Evolutionary conservation across 2,329 filamentous ascomycete species (phyloP).

Genomic region (Teratosphaeria pseudoeucalypti): DNA sequence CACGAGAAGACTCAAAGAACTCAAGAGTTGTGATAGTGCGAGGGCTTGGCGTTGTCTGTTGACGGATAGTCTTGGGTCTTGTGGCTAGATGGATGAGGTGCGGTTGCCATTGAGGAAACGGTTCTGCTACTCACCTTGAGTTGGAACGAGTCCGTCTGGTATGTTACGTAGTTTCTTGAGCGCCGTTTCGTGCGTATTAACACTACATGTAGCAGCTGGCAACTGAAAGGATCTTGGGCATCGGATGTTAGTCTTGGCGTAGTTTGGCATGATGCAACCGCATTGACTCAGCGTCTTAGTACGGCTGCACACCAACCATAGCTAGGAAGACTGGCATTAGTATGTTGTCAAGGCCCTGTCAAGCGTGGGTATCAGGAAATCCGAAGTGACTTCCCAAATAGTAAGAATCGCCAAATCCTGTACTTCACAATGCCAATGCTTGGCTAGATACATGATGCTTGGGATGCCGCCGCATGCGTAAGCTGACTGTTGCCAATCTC

Average conservation of each 20-base stretch:
- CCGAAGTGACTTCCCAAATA: too few relatives aligned
- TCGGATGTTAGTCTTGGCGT: too few relatives aligned
- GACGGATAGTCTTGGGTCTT: neutral
- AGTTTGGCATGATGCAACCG: too few relatives aligned
- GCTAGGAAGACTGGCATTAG: neutral
- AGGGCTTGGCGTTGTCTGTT: neutral
- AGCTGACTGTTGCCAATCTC: too few relatives aligned
- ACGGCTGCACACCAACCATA: too few relatives aligned
- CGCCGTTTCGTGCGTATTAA: neutral
- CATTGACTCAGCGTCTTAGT: too few relatives aligned
- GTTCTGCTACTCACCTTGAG: neutral
- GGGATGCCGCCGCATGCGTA: too few relatives aligned
- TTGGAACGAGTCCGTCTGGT: neutral
- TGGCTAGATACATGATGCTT: too few relatives aligned
- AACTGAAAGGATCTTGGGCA: too few relatives aligned
- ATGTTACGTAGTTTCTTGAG: neutral
- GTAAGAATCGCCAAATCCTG: too few relatives aligned
- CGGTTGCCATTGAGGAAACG: neutral
- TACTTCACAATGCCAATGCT: too few relatives aligned
- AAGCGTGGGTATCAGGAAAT: neutral
- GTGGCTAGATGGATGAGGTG: neutral
- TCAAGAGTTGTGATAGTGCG: neutral
- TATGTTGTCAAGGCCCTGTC: neutral
- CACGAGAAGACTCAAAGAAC: neutral
- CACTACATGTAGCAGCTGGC: neutral